Evolutionary conservation across 1,284 basidiomycete genomes (phyloP).

Genomic region (Dichomitus squalens): DNA sequence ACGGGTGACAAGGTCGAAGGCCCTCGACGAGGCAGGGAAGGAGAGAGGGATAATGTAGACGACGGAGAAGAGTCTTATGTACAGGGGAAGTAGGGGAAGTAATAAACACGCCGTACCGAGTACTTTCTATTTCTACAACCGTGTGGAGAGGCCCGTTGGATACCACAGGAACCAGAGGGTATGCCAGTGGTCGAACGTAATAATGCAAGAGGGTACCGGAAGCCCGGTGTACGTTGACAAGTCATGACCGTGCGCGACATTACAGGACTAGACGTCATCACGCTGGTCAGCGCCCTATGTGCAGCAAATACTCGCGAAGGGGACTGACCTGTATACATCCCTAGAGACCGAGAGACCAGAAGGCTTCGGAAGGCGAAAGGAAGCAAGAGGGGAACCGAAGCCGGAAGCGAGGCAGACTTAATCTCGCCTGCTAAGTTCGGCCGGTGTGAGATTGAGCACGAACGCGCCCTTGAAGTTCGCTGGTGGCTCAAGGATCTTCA

Average conservation of each 20-base stretch:
- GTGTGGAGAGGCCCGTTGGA: slow-evolving; percentile 12
- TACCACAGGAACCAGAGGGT: not conserved
- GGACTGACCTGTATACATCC: slow-evolving; percentile 18
- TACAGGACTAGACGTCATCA: slow-evolving; percentile 6
- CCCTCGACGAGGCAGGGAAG: not conserved
- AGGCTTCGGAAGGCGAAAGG: not conserved
- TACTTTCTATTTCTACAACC: slow-evolving; percentile 24
- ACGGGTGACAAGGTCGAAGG: too few species aligned
- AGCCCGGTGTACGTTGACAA: slow-evolving; percentile 20
- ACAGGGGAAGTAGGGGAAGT: not conserved
- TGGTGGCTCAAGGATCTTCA: slow-evolving; percentile 78
- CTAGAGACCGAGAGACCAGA: slow-evolving; percentile 11
- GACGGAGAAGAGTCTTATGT: not conserved
- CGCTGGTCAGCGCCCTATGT: not conserved
- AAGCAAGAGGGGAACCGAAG: not conserved
- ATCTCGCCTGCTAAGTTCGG: slow-evolving; percentile 74
- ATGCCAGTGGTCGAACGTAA: slow-evolving; percentile 9
- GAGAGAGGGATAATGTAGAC: not conserved
- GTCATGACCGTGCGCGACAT: slow-evolving; percentile 4
- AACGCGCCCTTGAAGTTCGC: slow-evolving; percentile 70
- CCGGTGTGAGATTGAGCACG: slow-evolving; percentile 77
- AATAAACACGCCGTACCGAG: slow-evolving; percentile 12
- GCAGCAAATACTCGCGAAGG: not conserved
- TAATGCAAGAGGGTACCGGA: slow-evolving; percentile 20
- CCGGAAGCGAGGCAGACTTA: slow-evolving; percentile 33